phyloP scores from a whole-genome alignment of 1,284 basidiomycete genomes.

The Boletellus sp. region DNA sequence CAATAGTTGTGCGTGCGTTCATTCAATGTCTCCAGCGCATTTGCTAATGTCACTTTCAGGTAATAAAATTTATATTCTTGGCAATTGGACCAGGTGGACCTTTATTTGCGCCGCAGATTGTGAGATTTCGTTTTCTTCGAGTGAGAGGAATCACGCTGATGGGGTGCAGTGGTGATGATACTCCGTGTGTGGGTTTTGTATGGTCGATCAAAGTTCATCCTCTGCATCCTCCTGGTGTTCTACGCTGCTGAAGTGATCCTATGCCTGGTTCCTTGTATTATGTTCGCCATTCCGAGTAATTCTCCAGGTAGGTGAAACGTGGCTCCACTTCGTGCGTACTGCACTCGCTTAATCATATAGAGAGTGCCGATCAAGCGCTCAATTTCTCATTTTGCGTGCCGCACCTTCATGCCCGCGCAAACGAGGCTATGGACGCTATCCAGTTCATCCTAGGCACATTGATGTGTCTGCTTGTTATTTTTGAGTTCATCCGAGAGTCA shows the following conservation, averaged over 20 bases:
- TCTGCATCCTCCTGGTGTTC: slow-evolving; percentile 1
- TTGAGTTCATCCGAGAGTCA: neutral
- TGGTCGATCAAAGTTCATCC: slow-evolving; percentile 1
- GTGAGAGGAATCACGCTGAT: neutral
- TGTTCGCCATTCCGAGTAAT: neutral
- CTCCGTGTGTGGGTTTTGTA: slow-evolving; percentile 15
- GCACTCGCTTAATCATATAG: neutral
- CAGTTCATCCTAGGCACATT: neutral
- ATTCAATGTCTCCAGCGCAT: no score
- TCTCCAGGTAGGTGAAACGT: neutral
- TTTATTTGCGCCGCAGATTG: slow-evolving; percentile 5
- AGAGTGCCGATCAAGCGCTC: neutral
- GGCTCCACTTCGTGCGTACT: neutral
- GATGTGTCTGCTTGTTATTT: neutral
- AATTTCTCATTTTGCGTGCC: neutral
- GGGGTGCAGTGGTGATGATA: slow-evolving; percentile 6
- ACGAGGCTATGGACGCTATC: neutral
- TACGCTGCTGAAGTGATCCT: neutral
- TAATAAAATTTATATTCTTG: neutral
- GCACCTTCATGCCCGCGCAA: no score
- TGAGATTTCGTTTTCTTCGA: neutral
- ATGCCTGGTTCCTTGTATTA: neutral
- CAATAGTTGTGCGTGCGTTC: no score
- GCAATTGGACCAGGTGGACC: neutral
- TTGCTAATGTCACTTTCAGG: no score